Conservation (phyloP, 345 rosid species). For the Capsella bursapastoris region DNA sequence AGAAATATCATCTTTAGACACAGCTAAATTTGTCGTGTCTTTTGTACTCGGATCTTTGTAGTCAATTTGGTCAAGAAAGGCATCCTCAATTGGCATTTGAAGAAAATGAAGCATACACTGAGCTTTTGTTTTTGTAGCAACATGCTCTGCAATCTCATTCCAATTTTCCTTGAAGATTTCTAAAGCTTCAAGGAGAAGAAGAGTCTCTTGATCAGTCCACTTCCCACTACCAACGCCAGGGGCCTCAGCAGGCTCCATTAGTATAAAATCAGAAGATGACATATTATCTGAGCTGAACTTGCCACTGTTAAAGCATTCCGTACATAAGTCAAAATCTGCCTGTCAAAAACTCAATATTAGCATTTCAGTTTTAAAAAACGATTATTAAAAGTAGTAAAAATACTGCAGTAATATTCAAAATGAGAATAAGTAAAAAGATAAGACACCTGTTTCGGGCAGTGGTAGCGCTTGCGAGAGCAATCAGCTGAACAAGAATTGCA, state of each 20-base stretch:
- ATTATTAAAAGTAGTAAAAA: not conserved
- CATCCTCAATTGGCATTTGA: constrained; percentile 98
- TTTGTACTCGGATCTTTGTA: constrained; percentile 50
- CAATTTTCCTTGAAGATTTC: constrained; percentile 96
- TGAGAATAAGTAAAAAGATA: constrained; percentile 27
- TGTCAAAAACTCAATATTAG: constrained; percentile 55
- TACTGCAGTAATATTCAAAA: not conserved
- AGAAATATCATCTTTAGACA: constrained; percentile 47
- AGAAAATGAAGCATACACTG: constrained; percentile 98
- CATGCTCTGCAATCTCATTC: constrained; percentile 99
- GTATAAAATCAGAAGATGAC: constrained; percentile 94
- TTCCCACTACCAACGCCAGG: constrained; percentile 83
- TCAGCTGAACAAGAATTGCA: constrained; percentile 99
- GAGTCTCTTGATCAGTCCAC: constrained; percentile 99
- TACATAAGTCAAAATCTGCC: constrained; percentile 99
- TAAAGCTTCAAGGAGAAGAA: constrained; percentile 95
- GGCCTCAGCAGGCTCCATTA: constrained; percentile 94
- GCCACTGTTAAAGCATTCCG: constrained; percentile 85
- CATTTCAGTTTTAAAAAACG: not conserved
- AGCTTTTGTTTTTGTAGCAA: constrained; percentile 95
- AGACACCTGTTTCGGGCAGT: constrained; percentile 95
- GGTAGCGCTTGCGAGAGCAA: constrained; percentile 98
- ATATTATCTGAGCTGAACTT: constrained; percentile 88
- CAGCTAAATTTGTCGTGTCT: constrained; percentile 53
- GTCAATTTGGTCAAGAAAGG: constrained; percentile 61